Conservation (phyloP, 108 stramenopile species). For the Craspedostauros australis region DNA sequence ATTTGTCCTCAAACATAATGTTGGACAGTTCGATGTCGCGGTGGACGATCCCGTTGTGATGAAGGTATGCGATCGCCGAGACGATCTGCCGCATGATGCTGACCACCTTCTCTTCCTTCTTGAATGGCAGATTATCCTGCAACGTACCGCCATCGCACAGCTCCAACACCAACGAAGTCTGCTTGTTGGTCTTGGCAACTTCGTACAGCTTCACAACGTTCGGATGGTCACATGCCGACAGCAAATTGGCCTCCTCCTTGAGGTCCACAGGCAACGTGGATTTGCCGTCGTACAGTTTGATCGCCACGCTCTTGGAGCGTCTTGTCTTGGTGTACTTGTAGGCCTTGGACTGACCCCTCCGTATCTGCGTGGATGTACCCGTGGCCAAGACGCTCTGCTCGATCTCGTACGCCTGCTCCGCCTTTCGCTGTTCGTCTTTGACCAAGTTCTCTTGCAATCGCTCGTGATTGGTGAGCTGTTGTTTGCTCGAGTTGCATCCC, state of each 20-base stretch:
- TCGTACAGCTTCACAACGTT: conserved; percentile 86
- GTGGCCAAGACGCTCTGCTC: not conserved
- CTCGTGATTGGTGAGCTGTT: too few species aligned
- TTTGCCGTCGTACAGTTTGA: conserved; percentile 32
- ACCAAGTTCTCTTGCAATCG: conserved; percentile 23
- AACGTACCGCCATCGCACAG: conserved; percentile 84
- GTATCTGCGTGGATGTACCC: conserved; percentile 12
- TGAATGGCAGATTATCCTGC: conserved; percentile 64
- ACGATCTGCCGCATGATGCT: conserved; percentile 39
- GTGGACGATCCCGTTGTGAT: conserved; percentile 77
- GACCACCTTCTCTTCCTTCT: conserved; percentile 59
- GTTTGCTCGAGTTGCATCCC: too few species aligned
- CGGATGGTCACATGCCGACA: conserved; percentile 76
- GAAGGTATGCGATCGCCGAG: conserved; percentile 82
- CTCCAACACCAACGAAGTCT: conserved; percentile 64
- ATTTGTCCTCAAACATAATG: conserved; percentile 66
- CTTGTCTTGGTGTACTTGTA: conserved; percentile 25
- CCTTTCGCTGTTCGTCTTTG: not conserved
- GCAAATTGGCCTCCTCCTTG: conserved; percentile 69
- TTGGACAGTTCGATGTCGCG: conserved; percentile 84
- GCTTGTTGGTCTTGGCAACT: conserved; percentile 45
- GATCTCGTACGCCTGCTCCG: conserved; percentile 21
- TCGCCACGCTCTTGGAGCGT: conserved; percentile 19
- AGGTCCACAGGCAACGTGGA: conserved; percentile 53
- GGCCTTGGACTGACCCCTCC: conserved; percentile 2